Evolutionary conservation across 768 basidiomycete genomes (phyloP).

Genomic region (Mycena kentingensis): DNA sequence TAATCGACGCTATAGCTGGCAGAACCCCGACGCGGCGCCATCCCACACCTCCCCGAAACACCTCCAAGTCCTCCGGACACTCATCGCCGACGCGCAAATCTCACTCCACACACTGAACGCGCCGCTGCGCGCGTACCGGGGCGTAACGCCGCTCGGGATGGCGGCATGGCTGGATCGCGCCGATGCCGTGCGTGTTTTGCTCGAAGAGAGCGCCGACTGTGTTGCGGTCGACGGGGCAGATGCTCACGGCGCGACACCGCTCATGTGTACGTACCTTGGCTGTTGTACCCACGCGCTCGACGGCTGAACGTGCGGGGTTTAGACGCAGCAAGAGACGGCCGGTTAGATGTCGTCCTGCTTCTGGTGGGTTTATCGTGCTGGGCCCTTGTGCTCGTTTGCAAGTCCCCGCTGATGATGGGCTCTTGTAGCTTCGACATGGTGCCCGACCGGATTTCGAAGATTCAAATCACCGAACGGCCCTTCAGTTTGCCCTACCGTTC

Average conservation of each 20-base stretch:
- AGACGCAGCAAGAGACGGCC: conserved; percentile 81
- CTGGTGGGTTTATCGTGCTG: conserved; percentile 48
- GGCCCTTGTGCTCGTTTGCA: not conserved
- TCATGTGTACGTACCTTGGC: conserved; percentile 70
- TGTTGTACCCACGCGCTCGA: conserved; percentile 8
- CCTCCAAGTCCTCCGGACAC: conserved; percentile 55
- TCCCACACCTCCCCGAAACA: conserved; percentile 62
- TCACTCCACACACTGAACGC: conserved; percentile 74
- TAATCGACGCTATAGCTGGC: conserved; percentile 71
- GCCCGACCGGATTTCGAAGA: conserved; percentile 76
- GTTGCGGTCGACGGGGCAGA: conserved; percentile 78
- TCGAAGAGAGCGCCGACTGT: conserved; percentile 60
- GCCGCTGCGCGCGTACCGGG: conserved; percentile 68
- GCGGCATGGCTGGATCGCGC: conserved; percentile 76
- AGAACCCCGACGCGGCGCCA: conserved; percentile 67
- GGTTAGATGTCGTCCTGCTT: conserved; percentile 62
- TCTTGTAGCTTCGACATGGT: conserved; percentile 60
- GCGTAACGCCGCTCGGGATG: conserved; percentile 76
- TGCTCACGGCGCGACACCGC: conserved; percentile 71
- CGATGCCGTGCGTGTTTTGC: conserved; percentile 59
- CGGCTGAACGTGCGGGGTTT: conserved; percentile 18
- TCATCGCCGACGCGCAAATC: conserved; percentile 57
- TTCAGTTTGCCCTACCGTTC: conserved; percentile 68
- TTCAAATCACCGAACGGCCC: conserved; percentile 67
- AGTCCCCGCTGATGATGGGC: conserved; percentile 5